These are phyloP conservation scores for Paecilomyces variotii DNA, from an alignment of 2,329 filamentous ascomycete species.

Conservation along the genomic window DNA sequence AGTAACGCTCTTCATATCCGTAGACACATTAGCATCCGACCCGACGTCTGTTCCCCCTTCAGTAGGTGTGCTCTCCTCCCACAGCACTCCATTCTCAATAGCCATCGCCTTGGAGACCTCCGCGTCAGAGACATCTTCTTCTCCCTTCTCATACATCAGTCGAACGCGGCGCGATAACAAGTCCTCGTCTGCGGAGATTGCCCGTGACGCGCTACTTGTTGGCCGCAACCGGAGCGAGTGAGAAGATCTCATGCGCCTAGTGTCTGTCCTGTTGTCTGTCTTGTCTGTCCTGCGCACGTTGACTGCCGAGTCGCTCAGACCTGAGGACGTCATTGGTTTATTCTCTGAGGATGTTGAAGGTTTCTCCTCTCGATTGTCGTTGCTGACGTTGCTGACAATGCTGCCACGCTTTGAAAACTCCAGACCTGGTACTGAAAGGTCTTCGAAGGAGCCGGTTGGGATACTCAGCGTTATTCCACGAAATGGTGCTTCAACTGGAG, in stretches of 20 bases:
- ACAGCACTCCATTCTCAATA: constrained; percentile 29
- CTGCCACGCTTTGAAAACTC: constrained; percentile 55
- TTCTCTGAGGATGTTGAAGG: not conserved
- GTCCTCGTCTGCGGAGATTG: constrained; percentile 57
- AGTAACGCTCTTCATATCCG: constrained; percentile 12
- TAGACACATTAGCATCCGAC: constrained; percentile 18
- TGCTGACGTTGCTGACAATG: constrained; percentile 39
- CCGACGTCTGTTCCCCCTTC: constrained; percentile 21
- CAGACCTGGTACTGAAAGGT: constrained; percentile 44
- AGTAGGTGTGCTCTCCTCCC: constrained; percentile 29
- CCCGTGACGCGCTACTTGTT: constrained; percentile 34
- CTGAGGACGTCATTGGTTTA: not conserved
- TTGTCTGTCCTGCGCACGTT: constrained; percentile 14
- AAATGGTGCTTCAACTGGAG: constrained; percentile 32
- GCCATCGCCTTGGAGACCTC: constrained; percentile 31
- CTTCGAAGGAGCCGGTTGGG: constrained; percentile 46
- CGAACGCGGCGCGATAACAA: constrained; percentile 55
- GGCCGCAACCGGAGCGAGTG: constrained; percentile 31
- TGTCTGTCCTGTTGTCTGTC: constrained; percentile 14
- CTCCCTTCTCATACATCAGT: constrained; percentile 56
- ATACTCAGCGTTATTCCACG: constrained; percentile 48
- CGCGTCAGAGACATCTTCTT: constrained; percentile 44
- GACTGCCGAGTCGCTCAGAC: not conserved
- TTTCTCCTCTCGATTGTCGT: constrained; percentile 7
- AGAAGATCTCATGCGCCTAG: constrained; percentile 22